Evolutionary conservation across 2,329 filamentous ascomycete genomes (phyloP).

Genomic region (Botryotinia globosa): DNA sequence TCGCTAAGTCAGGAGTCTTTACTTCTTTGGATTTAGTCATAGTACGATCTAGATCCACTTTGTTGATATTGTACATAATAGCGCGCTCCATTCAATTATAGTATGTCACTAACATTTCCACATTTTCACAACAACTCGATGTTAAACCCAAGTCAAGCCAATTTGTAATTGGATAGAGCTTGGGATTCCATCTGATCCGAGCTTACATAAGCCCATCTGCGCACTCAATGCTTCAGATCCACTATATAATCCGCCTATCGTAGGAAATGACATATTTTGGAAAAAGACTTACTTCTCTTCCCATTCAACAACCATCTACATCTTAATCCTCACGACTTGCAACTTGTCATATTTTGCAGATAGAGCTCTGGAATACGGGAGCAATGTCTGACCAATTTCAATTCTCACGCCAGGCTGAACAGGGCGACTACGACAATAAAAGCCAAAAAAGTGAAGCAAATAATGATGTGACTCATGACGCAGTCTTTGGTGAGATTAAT

Average conservation of each 20-base stretch:
- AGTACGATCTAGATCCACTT: neutral
- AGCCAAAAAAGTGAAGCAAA: slow-evolving; percentile 1
- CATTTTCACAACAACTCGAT: neutral
- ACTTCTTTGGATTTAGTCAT: neutral
- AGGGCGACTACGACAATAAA: neutral
- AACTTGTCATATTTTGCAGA: neutral
- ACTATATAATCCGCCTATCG: slow-evolving; percentile 6
- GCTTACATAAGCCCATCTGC: neutral
- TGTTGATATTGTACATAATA: slow-evolving; percentile 2
- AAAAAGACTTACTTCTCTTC: neutral
- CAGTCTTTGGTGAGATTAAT: slow-evolving; percentile 15
- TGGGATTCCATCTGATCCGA: slow-evolving; percentile 1
- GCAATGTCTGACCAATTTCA: slow-evolving; percentile 9
- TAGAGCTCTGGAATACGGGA: neutral
- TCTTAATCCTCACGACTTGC: neutral
- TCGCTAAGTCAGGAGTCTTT: neutral
- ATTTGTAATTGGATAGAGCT: neutral
- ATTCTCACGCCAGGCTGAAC: neutral
- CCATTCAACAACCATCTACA: neutral
- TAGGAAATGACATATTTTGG: neutral
- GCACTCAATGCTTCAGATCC: neutral
- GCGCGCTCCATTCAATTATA: neutral
- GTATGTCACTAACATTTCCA: neutral
- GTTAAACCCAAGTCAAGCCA: neutral
- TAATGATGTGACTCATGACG: neutral